A percentile compares a stretch with the other conserved stretches of the same genome.
phyloP scores from a whole-genome alignment of 345 rosid species.

The Stellera chamaejasme region DNA sequence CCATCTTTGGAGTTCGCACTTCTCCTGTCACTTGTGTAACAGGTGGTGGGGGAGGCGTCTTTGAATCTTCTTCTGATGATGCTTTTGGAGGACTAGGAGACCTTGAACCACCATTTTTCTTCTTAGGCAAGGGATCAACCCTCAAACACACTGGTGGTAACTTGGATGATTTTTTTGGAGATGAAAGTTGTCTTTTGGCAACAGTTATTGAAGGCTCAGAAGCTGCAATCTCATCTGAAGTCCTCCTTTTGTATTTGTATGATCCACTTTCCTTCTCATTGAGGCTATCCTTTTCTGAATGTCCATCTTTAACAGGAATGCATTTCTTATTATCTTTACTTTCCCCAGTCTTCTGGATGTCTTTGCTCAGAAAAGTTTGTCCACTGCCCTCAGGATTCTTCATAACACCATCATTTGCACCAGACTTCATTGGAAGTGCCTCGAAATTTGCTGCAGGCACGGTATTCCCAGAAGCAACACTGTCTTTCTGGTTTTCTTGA shows the following conservation, averaged over 20 bases:
- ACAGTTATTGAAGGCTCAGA: conserved; percentile 9
- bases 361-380: conserved; percentile 1
- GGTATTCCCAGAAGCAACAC: background rate
- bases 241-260: conserved; percentile 11
- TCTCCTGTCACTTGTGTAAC: conserved; percentile 1
- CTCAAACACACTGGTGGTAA: conserved; percentile 62
- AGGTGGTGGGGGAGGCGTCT: conserved; percentile 4
- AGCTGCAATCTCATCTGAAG: conserved; percentile 5
- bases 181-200: conserved; percentile 15
- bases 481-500: background rate
- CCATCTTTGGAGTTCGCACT: background rate
- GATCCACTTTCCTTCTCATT: conserved; percentile 6
- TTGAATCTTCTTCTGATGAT: conserved; percentile 9
- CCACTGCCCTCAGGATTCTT: background rate
- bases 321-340: conserved; percentile 6
- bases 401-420: background rate
- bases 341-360: conserved; percentile 14
- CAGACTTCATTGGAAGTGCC: conserved; percentile 7
- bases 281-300: conserved; percentile 6
- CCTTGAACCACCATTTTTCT: conserved; percentile 25
- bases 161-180: conserved; percentile 35
- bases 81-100: conserved; percentile 42
- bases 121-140: conserved; percentile 57
- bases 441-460: conserved; percentile 8
- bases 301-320: conserved; percentile 15